Percentiles rank a stretch among this genome's conserved stretches.
These are phyloP conservation scores for Irpex sp. DNA, from an alignment of 1,284 basidiomycete genomes.

Conservation along the genomic window DNA sequence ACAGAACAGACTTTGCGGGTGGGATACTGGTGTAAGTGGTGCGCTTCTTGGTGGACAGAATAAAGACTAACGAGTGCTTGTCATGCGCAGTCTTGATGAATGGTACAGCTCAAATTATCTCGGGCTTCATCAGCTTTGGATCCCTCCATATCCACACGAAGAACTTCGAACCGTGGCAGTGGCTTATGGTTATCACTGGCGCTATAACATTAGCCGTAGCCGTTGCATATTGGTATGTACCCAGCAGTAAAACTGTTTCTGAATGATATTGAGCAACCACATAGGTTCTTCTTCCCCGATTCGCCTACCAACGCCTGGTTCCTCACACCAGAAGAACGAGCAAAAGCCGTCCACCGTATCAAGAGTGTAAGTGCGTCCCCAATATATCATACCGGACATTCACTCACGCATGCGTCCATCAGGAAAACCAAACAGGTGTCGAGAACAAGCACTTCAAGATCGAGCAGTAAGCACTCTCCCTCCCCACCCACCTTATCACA, in stretches of 20 bases:
- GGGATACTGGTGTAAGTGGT: constrained; percentile 71
- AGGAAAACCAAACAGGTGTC: constrained; percentile 36
- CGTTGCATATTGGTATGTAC: constrained; percentile 48
- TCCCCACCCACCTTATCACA: not conserved
- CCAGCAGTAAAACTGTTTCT: constrained; percentile 30
- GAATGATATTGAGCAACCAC: not conserved
- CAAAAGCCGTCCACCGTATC: constrained; percentile 62
- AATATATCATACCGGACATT: not conserved
- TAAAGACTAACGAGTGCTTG: no score
- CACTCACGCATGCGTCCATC: not conserved
- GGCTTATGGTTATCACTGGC: constrained; percentile 76
- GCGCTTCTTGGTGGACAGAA: not conserved
- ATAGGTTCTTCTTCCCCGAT: constrained; percentile 68
- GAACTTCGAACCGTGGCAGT: constrained; percentile 65
- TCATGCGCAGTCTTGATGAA: constrained; percentile 22
- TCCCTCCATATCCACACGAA: constrained; percentile 54
- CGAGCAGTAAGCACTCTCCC: constrained; percentile 37
- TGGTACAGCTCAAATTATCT: constrained; percentile 47
- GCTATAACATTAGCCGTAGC: constrained; percentile 52
- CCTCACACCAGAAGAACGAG: constrained; percentile 58
- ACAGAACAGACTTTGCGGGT: constrained; percentile 69
- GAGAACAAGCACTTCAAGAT: constrained; percentile 38
- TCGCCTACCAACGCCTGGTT: constrained; percentile 72
- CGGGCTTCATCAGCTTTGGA: constrained; percentile 70
- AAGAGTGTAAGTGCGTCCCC: constrained; percentile 27